Percentiles rank a stretch among this genome's conserved stretches.
These are phyloP conservation scores for Botrytis paeoniae DNA, from an alignment of 2,329 filamentous ascomycete genomes.

Conservation along the genomic window DNA sequence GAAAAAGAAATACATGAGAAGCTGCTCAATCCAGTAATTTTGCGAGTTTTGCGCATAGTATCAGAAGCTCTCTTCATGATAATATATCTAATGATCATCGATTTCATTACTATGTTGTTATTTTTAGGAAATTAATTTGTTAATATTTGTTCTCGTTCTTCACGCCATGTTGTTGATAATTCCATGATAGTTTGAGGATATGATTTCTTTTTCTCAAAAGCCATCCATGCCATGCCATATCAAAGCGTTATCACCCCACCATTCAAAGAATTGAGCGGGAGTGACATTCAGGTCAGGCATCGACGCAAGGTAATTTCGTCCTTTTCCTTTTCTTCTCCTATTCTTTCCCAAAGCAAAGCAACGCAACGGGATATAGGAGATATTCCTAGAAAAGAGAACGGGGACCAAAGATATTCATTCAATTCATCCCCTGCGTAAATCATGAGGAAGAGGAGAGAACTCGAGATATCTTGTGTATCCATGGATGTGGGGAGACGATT, in stretches of 20 bases:
- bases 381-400: neutral
- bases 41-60: neutral
- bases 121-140: neutral
- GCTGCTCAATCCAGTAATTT: neutral
- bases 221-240: neutral
- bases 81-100: neutral
- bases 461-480: neutral
- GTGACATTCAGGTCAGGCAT: neutral
- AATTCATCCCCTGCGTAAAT: neutral
- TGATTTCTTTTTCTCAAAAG: neutral
- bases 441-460: neutral
- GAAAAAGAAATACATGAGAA: neutral
- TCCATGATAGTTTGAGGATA: too few species aligned
- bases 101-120: neutral
- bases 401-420: neutral
- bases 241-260: neutral
- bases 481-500: neutral
- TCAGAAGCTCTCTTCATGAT: neutral
- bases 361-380: neutral
- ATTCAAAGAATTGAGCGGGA: neutral
- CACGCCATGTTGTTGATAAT: neutral
- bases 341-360: neutral
- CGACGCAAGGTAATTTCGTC: neutral
- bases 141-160: neutral
- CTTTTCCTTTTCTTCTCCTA: neutral